phyloP scores from a whole-genome alignment of 108 stramenopile species.

The Thalassiosira profunda region DNA sequence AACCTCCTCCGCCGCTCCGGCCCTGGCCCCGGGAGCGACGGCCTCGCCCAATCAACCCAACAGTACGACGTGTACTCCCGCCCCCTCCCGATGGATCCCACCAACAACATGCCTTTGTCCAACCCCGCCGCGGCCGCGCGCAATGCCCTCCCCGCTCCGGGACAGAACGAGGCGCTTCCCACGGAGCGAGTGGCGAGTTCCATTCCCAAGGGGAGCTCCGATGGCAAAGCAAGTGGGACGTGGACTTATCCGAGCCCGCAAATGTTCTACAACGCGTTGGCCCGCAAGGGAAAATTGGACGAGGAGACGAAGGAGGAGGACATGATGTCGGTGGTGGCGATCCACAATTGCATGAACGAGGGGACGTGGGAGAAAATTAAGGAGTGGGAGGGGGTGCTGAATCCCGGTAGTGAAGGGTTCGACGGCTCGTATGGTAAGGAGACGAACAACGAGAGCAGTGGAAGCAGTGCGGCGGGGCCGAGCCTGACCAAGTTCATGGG shows the following conservation, averaged over 20 bases:
- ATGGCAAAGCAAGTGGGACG: too few relatives aligned
- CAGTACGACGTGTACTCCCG: slow-evolving; percentile 98
- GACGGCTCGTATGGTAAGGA: too few relatives aligned
- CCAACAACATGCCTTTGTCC: slow-evolving; percentile 93
- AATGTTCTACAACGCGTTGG: slow-evolving; percentile 98
- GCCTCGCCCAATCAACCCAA: slow-evolving; percentile 26
- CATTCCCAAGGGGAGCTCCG: slow-evolving; percentile 90
- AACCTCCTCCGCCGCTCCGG: slow-evolving; percentile 4
- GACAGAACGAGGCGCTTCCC: slow-evolving; percentile 63
- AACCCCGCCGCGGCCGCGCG: slow-evolving; percentile 48
- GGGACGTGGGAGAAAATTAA: slow-evolving; percentile 84
- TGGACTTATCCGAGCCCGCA: slow-evolving; percentile 99
- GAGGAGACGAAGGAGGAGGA: slow-evolving; percentile 83
- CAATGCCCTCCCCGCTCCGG: slow-evolving; percentile 73
- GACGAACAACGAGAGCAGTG: neutral
- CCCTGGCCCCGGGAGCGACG: too few relatives aligned
- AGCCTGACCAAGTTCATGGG: slow-evolving; percentile 90
- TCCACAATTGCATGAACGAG: slow-evolving; percentile 98
- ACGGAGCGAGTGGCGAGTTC: slow-evolving; percentile 85
- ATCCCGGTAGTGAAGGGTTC: slow-evolving; percentile 14
- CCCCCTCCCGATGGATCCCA: slow-evolving; percentile 89
- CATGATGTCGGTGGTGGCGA: slow-evolving; percentile 83
- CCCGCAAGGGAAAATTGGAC: slow-evolving; percentile 93
- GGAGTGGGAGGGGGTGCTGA: slow-evolving; percentile 74
- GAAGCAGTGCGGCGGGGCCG: slow-evolving; percentile 44